Evolutionary conservation across 495 filamentous ascomycete genomes (phyloP).

Genomic region (Sphaerosporella brunnea): DNA sequence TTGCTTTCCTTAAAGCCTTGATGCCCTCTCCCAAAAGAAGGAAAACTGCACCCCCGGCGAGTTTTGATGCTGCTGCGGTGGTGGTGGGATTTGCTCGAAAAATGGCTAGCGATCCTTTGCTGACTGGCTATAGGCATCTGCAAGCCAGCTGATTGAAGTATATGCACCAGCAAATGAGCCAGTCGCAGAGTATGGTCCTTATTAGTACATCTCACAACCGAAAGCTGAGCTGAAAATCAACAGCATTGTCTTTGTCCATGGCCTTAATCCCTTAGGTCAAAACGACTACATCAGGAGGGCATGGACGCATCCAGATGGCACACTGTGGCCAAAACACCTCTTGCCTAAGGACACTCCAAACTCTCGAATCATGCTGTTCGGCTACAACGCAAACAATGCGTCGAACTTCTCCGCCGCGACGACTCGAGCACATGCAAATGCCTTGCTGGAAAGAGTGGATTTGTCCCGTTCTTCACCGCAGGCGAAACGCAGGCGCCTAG

Average conservation of each 20-base stretch:
- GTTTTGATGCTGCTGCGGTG: too few species aligned
- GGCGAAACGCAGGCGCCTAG: not conserved
- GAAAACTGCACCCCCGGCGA: too few species aligned
- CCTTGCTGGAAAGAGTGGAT: not conserved
- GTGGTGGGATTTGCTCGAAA: too few species aligned
- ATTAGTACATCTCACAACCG: too few species aligned
- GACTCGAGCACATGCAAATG: conserved; percentile 10
- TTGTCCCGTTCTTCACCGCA: not conserved
- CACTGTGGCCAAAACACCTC: conserved; percentile 10
- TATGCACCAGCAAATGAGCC: too few species aligned
- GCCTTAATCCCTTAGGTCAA: conserved; percentile 7
- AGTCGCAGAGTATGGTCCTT: too few species aligned
- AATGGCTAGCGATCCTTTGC: too few species aligned
- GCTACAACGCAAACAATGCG: conserved; percentile 26
- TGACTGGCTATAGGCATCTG: too few species aligned
- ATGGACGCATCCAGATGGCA: not conserved
- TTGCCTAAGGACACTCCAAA: conserved; percentile 22
- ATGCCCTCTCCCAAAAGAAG: too few species aligned
- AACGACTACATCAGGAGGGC: not conserved
- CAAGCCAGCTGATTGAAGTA: too few species aligned
- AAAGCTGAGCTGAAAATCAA: too few species aligned
- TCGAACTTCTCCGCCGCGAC: conserved; percentile 19
- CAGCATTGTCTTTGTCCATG: conserved; percentile 8
- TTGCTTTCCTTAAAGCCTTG: too few species aligned
- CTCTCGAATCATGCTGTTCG: conserved; percentile 26